A percentile compares a stretch with the other conserved stretches of the same genome.
phyloP scores from a whole-genome alignment of 1,139 yeast species.

The Candida mesenterica region DNA sequence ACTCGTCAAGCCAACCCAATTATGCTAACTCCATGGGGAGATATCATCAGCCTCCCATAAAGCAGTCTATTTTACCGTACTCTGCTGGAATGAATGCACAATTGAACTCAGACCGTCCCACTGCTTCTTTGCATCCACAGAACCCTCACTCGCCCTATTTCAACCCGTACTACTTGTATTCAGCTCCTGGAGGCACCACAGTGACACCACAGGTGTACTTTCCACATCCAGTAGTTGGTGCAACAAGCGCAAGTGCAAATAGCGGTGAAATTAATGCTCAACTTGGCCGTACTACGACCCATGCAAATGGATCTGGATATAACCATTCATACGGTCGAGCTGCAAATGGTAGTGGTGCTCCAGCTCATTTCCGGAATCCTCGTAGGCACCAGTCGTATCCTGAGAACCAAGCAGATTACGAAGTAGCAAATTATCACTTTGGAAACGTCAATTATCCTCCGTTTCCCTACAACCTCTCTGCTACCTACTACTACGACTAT shows the following conservation, averaged over 20 bases:
- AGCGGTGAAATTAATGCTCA: too few relatives aligned
- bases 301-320: too few relatives aligned
- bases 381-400: neutral
- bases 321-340: too few relatives aligned
- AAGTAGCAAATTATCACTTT: slow-evolving; percentile 1
- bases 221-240: neutral
- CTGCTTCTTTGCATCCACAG: too few relatives aligned
- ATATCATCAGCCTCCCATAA: too few relatives aligned
- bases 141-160: slow-evolving; percentile 1
- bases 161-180: neutral
- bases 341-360: too few relatives aligned
- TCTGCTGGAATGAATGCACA: too few relatives aligned
- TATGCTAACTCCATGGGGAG: neutral
- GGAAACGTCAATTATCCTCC: neutral
- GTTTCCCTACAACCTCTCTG: slow-evolving; percentile 5
- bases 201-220: too few relatives aligned
- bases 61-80: too few relatives aligned
- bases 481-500: slow-evolving; percentile 10
- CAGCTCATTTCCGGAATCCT: too few relatives aligned
- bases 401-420: neutral
- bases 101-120: too few relatives aligned
- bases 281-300: too few relatives aligned
- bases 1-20: neutral
- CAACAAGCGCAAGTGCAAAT: neutral
- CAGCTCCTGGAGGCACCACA: neutral